These are phyloP conservation scores for Colletotrichum sp. DNA, from an alignment of 2,329 filamentous ascomycete species.

Conservation along the genomic window DNA sequence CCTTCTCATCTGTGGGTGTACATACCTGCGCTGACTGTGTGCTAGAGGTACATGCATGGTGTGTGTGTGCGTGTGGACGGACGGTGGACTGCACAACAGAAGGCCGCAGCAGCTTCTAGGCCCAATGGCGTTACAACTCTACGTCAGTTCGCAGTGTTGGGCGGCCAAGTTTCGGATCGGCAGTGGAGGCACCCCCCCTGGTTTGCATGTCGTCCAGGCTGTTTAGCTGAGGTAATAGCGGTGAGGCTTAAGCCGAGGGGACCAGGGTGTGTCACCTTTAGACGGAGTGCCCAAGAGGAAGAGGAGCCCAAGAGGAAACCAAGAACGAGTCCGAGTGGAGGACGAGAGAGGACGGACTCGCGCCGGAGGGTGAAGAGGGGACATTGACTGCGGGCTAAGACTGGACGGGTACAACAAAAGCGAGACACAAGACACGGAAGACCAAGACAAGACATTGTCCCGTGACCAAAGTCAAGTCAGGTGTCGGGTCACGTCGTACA, in stretches of 20 bases:
- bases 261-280: not conserved
- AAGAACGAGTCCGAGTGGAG: not conserved
- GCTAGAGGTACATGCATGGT: not conserved
- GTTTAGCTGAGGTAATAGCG: constrained; percentile 6
- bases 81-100: not conserved
- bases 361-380: not conserved
- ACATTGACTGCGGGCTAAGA: not conserved
- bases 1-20: not conserved
- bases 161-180: constrained; percentile 6
- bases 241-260: constrained; percentile 1
- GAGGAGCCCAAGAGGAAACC: not conserved
- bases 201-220: not conserved
- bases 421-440: not conserved
- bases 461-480: not conserved
- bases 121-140: constrained; percentile 1
- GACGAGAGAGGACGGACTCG: not conserved
- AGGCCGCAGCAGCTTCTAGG: not conserved
- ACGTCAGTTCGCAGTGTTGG: not conserved
- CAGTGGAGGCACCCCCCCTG: not conserved
- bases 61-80: not conserved
- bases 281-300: not conserved
- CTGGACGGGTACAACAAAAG: not conserved
- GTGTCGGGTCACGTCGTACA: not conserved
- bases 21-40: not conserved
- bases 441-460: not conserved